Base-by-base conservation (phyloP, 2,329 filamentous ascomycete genomes). In the Talaromyces verruculosus region DNA sequence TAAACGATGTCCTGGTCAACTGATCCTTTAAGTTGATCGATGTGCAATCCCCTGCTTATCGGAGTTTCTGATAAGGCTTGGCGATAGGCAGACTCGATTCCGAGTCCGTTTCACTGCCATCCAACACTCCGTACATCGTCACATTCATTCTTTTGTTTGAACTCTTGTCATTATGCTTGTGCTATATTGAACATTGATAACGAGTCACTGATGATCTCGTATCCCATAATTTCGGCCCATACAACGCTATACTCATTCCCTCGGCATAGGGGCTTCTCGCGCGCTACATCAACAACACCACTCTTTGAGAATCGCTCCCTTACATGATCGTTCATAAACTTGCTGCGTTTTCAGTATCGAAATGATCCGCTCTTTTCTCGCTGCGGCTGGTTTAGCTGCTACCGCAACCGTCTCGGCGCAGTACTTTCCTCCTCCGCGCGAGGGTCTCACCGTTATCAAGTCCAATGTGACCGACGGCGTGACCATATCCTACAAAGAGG, bases 401-500 rank as follows among this genome's bases (percentile, higher is more conserved):
- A 45, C 67, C 41, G 67, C 67, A 10, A 43, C 67, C 43, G 72
- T 70, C 17, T 67, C 68, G 3, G 75, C 72, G 33, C 75, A 77
- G 33, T 78, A 77, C 64, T 82, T 82, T 66, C 80, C 80, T 41
- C 77, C 80, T 7, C 72, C 72, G 1, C 80, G 79, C 1, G 74
- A 80, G 63, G 76, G 74, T n/a, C 63, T 81, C 35, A 81, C 74
- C 33, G 75, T 79, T 2, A 70, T 81, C 8, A 69, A 80, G 25
- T 83, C 81, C 2, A 79, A 79, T 63, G 74, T 78, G 57, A 72
- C 79, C n/a, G 72, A 80, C 41, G 80, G 78, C 2, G 77, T 82
- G 1, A 77, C 74, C 39, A 81, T 83, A 45, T 79, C 80, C 1
- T 83, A 81, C 66, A 83, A 82, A 72, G 73, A 82, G 73, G 81